These are phyloP conservation scores for Sporisorium graminicola DNA, from an alignment of 1,284 basidiomycete species.

Conservation along the genomic window DNA sequence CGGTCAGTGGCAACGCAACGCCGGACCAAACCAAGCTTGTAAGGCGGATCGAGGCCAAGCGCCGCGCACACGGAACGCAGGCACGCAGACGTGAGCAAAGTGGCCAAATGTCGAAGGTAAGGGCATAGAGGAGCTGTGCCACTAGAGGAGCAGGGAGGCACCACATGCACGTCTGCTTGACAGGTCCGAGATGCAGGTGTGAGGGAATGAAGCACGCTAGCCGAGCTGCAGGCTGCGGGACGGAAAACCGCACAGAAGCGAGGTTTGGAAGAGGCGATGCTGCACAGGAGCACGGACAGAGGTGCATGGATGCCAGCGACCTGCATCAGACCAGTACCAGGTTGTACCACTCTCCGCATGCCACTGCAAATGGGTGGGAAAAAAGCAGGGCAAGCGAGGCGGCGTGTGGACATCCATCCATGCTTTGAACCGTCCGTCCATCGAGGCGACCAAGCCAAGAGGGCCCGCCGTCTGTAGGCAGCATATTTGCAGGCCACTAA, in stretches of 20 bases:
- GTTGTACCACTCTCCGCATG: constrained; percentile 15
- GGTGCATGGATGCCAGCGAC: background rate
- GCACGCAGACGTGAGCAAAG: background rate
- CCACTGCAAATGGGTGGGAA: constrained; percentile 15
- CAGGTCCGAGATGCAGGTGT: constrained; percentile 56
- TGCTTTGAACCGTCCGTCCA: background rate
- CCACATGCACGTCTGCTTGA: constrained; percentile 52
- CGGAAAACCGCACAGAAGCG: constrained; percentile 16
- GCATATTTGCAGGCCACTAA: constrained; percentile 19
- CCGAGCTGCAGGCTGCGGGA: constrained; percentile 34
- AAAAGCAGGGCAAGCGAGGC: constrained; percentile 25
- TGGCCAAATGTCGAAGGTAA: constrained; percentile 11
- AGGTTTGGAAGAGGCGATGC: constrained; percentile 6
- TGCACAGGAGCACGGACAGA: constrained; percentile 9
- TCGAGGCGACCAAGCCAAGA: background rate
- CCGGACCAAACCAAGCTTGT: constrained; percentile 27
- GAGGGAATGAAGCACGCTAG: constrained; percentile 42
- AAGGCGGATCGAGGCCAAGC: background rate
- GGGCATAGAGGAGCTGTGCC: constrained; percentile 12
- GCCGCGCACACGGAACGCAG: background rate
- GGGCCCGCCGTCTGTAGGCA: background rate
- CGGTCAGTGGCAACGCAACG: constrained; percentile 15
- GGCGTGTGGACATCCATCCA: background rate
- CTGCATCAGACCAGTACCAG: background rate
- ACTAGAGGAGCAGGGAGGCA: constrained; percentile 18